These are phyloP conservation scores for Colletotrichum scovillei DNA, from an alignment of 2,329 filamentous ascomycete species.

Conservation along the genomic window DNA sequence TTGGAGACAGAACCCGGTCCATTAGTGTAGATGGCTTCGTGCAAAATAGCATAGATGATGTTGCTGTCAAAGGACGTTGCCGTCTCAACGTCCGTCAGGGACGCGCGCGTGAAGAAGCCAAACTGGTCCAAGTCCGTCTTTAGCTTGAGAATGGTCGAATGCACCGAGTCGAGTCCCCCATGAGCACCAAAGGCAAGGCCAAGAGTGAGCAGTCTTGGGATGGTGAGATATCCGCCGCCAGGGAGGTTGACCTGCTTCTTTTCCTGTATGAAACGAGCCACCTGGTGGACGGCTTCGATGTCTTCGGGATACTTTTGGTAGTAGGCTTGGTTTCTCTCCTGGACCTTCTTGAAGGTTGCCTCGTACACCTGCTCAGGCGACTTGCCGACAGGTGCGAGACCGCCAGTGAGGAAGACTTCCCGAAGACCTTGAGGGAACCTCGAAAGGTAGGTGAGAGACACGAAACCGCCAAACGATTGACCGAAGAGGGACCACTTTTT, in stretches of 20 bases:
- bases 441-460: slow-evolving; percentile 84
- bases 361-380: slow-evolving; percentile 80
- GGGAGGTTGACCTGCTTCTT: slow-evolving; percentile 69
- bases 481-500: slow-evolving; percentile 88
- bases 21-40: slow-evolving; percentile 89
- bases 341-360: slow-evolving; percentile 76
- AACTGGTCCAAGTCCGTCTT: slow-evolving; percentile 80
- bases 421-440: slow-evolving; percentile 81
- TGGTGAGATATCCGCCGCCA: slow-evolving; percentile 77
- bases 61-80: slow-evolving; percentile 78
- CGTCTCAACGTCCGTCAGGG: slow-evolving; percentile 75
- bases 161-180: slow-evolving; percentile 80
- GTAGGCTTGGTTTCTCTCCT: slow-evolving; percentile 80
- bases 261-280: slow-evolving; percentile 73
- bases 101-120: slow-evolving; percentile 78
- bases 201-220: slow-evolving; percentile 79
- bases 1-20: slow-evolving; percentile 70
- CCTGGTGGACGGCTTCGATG: slow-evolving; percentile 71
- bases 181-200: slow-evolving; percentile 84
- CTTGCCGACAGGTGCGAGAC: slow-evolving; percentile 80
- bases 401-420: slow-evolving; percentile 88
- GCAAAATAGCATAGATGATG: slow-evolving; percentile 86
- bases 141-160: slow-evolving; percentile 77
- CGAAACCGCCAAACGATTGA: slow-evolving; percentile 94
- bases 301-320: slow-evolving; percentile 91